Base-by-base conservation (phyloP, 2,329 filamentous ascomycete genomes). In the Escovopsis sp. region DNA sequence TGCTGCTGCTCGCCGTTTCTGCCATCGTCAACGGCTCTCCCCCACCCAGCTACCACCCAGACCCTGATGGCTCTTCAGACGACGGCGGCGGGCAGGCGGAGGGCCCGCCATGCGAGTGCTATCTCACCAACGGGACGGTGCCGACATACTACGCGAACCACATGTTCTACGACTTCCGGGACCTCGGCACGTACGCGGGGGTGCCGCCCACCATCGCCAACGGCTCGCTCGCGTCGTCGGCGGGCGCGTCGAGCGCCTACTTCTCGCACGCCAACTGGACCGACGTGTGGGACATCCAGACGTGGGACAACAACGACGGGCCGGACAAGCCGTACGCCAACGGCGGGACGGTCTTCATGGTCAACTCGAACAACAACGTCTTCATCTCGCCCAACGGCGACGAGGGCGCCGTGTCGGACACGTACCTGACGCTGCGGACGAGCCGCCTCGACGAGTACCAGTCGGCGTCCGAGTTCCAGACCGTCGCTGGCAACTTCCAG, bases 91-190 rank as follows among this genome's bases (percentile, higher is more conserved):
- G 21, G 4, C 2, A 25, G 11, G 9, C 28, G 12, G 28, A 31
- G 28, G 28, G 17, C 13, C 17, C 28, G 12, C 15, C 17, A 4
- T 70, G 67, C 48, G 53, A 55, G 37, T 70, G 67, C 46, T 71
- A 58, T 42, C 47, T 63, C 34, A 66, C 60, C 43, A 67, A 69
- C 43, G 61, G 56, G 29, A 60, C 56, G 11, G 54, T 53, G 32
- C 47, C 55, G 17, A 46, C 47, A 27, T 69, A 60, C 50, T 70
- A 64, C 44, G 49, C 55, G 13, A 50, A 54, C 14, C 67, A 66
- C 45, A 45, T 49, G 27, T 70, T 70, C 51, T 66, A 62, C 43
- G 66, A 70, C 48, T 70, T 68, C 42, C 54, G 66, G 31, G 50
- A 49, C 27, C 56, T 66, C 17, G 29, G 48, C 3, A 43, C 61